Percentiles rank a stretch among this genome's conserved stretches.
Conservation (phyloP, 2,329 filamentous ascomycete species). For the Chalaropsis ovoidea region DNA sequence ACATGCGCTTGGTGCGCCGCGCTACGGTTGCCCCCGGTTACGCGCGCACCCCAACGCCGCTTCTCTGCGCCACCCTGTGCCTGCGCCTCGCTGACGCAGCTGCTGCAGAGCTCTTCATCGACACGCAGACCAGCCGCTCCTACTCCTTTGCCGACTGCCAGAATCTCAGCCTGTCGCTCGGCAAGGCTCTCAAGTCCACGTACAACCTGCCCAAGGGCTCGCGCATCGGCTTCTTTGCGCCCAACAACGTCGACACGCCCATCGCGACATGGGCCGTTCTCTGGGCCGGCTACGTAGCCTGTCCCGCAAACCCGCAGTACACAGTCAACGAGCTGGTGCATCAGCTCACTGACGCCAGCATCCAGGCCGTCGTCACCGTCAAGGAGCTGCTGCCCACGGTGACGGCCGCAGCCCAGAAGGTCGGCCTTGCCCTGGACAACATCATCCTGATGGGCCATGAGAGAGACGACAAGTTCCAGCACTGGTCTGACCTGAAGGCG, state of each 20-base stretch:
- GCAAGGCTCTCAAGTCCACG: constrained; percentile 60
- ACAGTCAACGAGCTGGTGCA: constrained; percentile 73
- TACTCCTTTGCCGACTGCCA: constrained; percentile 65
- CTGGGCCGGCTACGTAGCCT: constrained; percentile 73
- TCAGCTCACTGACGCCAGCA: constrained; percentile 68
- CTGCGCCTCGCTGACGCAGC: constrained; percentile 13
- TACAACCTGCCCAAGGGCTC: constrained; percentile 78
- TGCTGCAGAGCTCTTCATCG: constrained; percentile 61
- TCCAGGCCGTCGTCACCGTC: constrained; percentile 68
- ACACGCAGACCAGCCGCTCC: constrained; percentile 54
- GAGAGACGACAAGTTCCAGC: constrained; percentile 53
- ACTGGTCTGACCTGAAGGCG: constrained; percentile 57
- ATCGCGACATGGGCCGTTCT: constrained; percentile 65
- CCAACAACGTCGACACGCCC: constrained; percentile 78
- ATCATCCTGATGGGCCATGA: constrained; percentile 68
- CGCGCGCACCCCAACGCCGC: not conserved
- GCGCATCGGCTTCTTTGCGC: constrained; percentile 70
- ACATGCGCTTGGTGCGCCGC: too few species aligned
- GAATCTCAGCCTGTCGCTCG: constrained; percentile 60
- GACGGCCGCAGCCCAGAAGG: constrained; percentile 55
- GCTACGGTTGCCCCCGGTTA: not conserved
- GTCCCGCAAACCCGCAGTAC: constrained; percentile 83
- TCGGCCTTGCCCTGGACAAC: constrained; percentile 58
- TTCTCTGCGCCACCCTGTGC: not conserved
- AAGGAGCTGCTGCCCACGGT: constrained; percentile 54